Base-by-base conservation (phyloP, 371 early-diverging fungal species). In the Saksenaea oblongispora region DNA sequence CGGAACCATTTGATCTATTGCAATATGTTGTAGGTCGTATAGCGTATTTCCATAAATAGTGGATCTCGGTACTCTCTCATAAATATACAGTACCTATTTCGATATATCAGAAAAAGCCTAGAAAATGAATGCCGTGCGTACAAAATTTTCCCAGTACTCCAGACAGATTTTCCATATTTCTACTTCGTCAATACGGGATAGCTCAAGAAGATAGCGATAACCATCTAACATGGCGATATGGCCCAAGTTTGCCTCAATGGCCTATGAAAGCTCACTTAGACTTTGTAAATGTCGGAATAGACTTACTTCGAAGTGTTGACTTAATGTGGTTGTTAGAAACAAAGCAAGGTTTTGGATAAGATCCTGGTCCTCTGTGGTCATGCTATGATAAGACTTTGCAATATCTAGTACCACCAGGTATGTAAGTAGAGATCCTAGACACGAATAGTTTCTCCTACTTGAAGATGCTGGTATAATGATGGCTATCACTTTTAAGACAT, bases 141-240 rank as follows among this genome's bases (percentile, higher is more conserved):
- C 96, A 65, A 97, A 76, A 58, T 91, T 90, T 39, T 86, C 81
- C 97, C 98, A 98, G 77, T 96, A 98, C 72, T 98, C 99, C 34
- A 98, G 79, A 69, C 97, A 96, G 37, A 93, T 89, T 80, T 97
- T 96, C 87, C 98, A 98, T 42, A 97, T 79, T 70, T 98, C 98
- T 47, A 94, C 87, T 67, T 97, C 98, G 54, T 93, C 87, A n/a
- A 98, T 92, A 41, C 80, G 80, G 8, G 97, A 94, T 28, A 98
- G 90, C 58, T 87, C 83, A 59, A 97, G 77, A 39, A 98, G 76
- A 68, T 95, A 97, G 55, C 75, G 80, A 73, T 96, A 97, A 22
- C 91, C 95, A 54, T 79, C 79, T 31, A 22, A 47, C 10, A 47
- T 22, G 10, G 24, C 22, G 22, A 11, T 0, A 22, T 47, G 22